Evolutionary conservation across 2,329 filamentous ascomycete species (phyloP).

Genomic region (Neurospora crassa): DNA sequence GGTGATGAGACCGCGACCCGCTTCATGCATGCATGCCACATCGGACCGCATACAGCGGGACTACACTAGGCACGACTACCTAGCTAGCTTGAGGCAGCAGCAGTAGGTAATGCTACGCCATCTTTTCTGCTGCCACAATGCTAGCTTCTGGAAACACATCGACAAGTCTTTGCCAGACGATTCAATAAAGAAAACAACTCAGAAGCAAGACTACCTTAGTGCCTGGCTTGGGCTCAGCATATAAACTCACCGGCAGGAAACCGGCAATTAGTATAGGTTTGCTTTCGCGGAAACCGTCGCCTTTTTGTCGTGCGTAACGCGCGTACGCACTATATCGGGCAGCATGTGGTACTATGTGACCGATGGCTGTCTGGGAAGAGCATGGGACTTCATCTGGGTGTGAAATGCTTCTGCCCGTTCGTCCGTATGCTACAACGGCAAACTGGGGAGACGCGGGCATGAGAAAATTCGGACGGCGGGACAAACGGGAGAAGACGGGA

Average conservation of each 20-base stretch:
- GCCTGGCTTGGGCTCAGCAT: not conserved
- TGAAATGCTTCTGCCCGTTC: not conserved
- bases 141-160: not conserved
- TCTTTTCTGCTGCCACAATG: not conserved
- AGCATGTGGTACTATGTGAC: not conserved
- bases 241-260: not conserved
- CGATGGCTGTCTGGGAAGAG: not conserved
- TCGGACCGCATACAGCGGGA: not conserved
- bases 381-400: not conserved
- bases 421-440: not conserved
- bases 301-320: not conserved
- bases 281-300: not conserved
- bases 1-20: not conserved
- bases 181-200: not conserved
- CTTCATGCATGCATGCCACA: not conserved
- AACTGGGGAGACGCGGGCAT: not conserved
- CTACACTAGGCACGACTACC: not conserved
- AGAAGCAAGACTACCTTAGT: not conserved
- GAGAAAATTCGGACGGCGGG: not conserved
- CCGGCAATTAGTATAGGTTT: not conserved
- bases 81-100: not conserved
- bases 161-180: not conserved
- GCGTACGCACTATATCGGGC: not conserved
- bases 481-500: not conserved
- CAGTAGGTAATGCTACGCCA: not conserved